Conservation (phyloP, 1,139 yeast genomes). For the Dujonia santamariae region DNA sequence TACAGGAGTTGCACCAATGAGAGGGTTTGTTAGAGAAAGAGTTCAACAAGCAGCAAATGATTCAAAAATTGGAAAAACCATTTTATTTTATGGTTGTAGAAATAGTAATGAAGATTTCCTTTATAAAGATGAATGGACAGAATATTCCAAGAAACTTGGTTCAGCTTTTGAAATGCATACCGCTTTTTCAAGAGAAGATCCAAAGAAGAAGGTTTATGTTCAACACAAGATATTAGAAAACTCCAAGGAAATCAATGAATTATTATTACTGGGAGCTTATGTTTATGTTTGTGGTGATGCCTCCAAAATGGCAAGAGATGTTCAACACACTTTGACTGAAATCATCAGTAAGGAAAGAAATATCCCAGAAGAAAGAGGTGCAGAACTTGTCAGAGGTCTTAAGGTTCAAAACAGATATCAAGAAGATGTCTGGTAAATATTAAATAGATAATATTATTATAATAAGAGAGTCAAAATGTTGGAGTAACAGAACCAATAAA, state of each 20-base stretch:
- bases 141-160: slow-evolving; percentile 62
- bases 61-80: slow-evolving; percentile 65
- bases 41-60: slow-evolving; percentile 31
- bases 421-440: slow-evolving; percentile 99
- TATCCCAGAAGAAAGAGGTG: slow-evolving; percentile 64
- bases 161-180: slow-evolving; percentile 66
- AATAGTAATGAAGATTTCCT: slow-evolving; percentile 70
- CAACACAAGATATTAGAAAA: slow-evolving; percentile 74
- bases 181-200: slow-evolving; percentile 81
- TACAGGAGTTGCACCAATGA: slow-evolving; percentile 97
- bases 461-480: too few species aligned
- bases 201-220: slow-evolving; percentile 72
- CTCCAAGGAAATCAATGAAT: slow-evolving; percentile 50
- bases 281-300: slow-evolving; percentile 98
- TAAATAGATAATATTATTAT: too few species aligned
- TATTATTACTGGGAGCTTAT: slow-evolving; percentile 75
- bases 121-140: slow-evolving; percentile 84
- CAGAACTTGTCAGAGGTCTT: slow-evolving; percentile 73
- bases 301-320: slow-evolving; percentile 93
- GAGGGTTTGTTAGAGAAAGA: slow-evolving; percentile 89
- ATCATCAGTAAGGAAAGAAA: slow-evolving; percentile 61
- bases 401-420: slow-evolving; percentile 87
- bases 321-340: slow-evolving; percentile 66
- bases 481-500: too few species aligned
- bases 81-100: slow-evolving; percentile 88